Evolutionary conservation across 169 alveolate genomes (phyloP), one percentile per base, ranked within the genome.

Genomic region (Cryptosporidium xiaoi): DNA sequence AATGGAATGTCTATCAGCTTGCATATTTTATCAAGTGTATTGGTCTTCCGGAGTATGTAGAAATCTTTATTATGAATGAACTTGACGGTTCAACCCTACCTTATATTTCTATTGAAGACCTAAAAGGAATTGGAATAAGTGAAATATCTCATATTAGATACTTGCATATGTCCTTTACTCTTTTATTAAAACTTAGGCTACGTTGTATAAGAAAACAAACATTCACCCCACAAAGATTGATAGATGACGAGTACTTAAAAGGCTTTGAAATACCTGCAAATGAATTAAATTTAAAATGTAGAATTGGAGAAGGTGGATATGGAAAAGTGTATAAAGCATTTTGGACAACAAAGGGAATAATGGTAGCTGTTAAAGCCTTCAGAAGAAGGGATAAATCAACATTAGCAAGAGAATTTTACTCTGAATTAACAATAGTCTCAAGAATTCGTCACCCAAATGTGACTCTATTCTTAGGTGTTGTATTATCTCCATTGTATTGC

Each of bases 291-390:
- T 55, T 91, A 31, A 82, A 91, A 34, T 90, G 91, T 24, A 84
- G 90, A 31, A 66, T 94, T 20, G 97, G 96, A 10, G 94, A 92
- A 36, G 97, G 97, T 15, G 96, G 97, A 18, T 94, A 94, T 84
- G 95, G 97, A 66, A 92, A 93, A 34, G 97, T 94, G 3, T 94
- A 83, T 82, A 62, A 90, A 55, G 97, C 94, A 18, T 67, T 82
- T 31, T 94, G 95, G 94, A 66, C 69, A 64, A 68, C 90, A 62
- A 91, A 84, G 48, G 94, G 94, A 29, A 83, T 91, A 12, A 55
- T 64, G 55, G 95, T 90, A 6, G 93, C 96, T 53, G 87, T 92
- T 44, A 91, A 89, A 62, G 92, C 91, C 27, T 87, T 91, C 46
- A 90, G 94, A 36, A 93, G 77, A 66, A 36, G 92, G 56, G 69